Evolutionary conservation across 805 yeast species (phyloP), one percentile per base, ranked within the genome.

Genomic region (Starmerella stellata): DNA sequence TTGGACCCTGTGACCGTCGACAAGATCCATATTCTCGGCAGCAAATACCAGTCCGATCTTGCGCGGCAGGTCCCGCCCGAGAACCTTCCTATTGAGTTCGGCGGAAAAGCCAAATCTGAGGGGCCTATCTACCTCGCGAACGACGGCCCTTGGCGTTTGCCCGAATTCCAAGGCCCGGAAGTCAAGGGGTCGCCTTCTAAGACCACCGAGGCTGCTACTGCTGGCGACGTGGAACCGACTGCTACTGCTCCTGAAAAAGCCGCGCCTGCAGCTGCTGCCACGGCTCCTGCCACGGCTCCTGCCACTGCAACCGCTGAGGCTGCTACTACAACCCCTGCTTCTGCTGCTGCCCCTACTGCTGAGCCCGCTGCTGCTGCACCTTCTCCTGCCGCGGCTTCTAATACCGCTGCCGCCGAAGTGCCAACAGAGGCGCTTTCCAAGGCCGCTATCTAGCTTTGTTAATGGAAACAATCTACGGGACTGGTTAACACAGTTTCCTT

Each of bases 1-100:
- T 70, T 90, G 56, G 98, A 90, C 58, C 96, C 96, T 3, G 96
- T 87, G 40, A 90, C 98, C 7, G 95, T 90, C 18, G 75, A 90
- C 35, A 90, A 90, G 64, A 87, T 90, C 57, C 80, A 75, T 66
- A 82, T 90, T 47, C 65, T 85, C 52, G 82, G 95, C 44, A 62
- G 74, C 32, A 67, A 74, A 37, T 90, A 87, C 61, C 68, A 76
- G 56, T 68, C 74, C 52, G 95, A 85, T 47, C 68, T 90, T 51
- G 66, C 82, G 54, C 79, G 80, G 56, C 98, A 90, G 64, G 79
- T 90, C 46, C 95, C 96, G 18, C 74, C 76, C 7, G 93, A 81
- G 60, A 87, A 87, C 66, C 70, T 90, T 55, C 98, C 98, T 34
- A 65, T 51, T 35, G 82, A 81, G 63, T 87, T 80, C 53, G 98